These are phyloP conservation scores for Cladosporium velox DNA, from an alignment of 2,329 filamentous ascomycete species.

Conservation along the genomic window DNA sequence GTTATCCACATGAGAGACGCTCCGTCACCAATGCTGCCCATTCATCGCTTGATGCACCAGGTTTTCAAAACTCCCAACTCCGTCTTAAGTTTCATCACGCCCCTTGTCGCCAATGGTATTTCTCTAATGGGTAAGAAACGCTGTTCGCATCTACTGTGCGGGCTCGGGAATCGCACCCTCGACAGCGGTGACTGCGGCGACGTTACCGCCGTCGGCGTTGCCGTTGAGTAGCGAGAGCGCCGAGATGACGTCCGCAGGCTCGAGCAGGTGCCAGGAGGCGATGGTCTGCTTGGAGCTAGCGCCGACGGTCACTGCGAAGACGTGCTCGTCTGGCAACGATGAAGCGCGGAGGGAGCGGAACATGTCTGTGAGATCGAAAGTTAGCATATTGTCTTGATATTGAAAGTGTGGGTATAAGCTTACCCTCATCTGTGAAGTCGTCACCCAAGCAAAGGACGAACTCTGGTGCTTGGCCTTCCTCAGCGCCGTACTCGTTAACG, in stretches of 20 bases:
- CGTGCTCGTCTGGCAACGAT: slow-evolving; percentile 61
- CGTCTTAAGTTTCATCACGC: not conserved
- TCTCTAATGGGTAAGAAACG: not conserved
- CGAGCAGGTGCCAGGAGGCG: slow-evolving; percentile 85
- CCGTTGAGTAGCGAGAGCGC: slow-evolving; percentile 39
- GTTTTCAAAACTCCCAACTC: not conserved
- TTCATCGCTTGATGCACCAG: not conserved
- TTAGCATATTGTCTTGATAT: slow-evolving; percentile 29
- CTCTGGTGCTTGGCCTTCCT: slow-evolving; percentile 63
- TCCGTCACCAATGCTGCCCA: not conserved
- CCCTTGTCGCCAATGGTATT: not conserved
- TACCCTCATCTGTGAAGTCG: slow-evolving; percentile 97
- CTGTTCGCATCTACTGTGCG: not conserved
- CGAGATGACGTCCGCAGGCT: slow-evolving; percentile 80
- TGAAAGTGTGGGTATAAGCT: slow-evolving; percentile 23
- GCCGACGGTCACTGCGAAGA: slow-evolving; percentile 90
- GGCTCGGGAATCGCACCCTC: slow-evolving; percentile 33
- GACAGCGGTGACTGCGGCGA: slow-evolving; percentile 34
- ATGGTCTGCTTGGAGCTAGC: slow-evolving; percentile 89
- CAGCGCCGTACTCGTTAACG: slow-evolving; percentile 68
- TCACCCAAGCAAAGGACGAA: slow-evolving; percentile 92
- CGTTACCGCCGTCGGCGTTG: slow-evolving; percentile 34
- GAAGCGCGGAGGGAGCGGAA: slow-evolving; percentile 74
- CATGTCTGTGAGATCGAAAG: slow-evolving; percentile 56
- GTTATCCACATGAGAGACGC: not conserved